Evolutionary conservation across 1,139 yeast species (phyloP).

Genomic region (Zygosaccharomyces sapae): DNA sequence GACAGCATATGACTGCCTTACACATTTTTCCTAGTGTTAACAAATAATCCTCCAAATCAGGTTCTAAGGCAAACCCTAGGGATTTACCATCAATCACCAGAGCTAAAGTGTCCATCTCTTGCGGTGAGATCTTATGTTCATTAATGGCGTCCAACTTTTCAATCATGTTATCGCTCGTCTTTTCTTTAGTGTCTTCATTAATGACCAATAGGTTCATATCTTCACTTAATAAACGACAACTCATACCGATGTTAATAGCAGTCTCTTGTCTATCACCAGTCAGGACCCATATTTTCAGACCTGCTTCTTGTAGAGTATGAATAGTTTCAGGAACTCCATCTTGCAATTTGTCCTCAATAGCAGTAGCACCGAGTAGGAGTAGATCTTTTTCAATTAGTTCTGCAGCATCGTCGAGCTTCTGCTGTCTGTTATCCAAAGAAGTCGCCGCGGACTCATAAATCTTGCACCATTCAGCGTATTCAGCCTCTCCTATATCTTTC

Average conservation of each 20-base stretch:
- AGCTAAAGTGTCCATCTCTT: constrained; percentile 79
- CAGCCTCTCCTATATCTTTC: constrained; percentile 73
- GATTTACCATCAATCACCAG: constrained; percentile 93
- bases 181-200: constrained; percentile 78
- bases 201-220: constrained; percentile 91
- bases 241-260: constrained; percentile 98
- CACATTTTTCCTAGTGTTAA: constrained; percentile 79
- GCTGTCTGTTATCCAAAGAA: constrained; percentile 67
- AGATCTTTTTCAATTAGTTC: constrained; percentile 79
- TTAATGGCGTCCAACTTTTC: constrained; percentile 74
- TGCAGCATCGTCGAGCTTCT: constrained; percentile 75
- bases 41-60: constrained; percentile 72
- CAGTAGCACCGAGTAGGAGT: constrained; percentile 90
- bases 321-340: constrained; percentile 99
- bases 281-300: constrained; percentile 93
- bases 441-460: constrained; percentile 77
- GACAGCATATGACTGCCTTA: constrained; percentile 93
- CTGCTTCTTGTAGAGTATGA: constrained; percentile 90
- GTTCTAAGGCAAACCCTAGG: constrained; percentile 75
- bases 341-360: constrained; percentile 95
- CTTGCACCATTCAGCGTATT: constrained; percentile 60
- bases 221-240: constrained; percentile 87
- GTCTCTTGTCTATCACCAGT: constrained; percentile 99
- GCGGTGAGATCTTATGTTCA: constrained; percentile 58
- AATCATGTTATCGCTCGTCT: constrained; percentile 62